Evolutionary conservation across 2,329 filamentous ascomycete species (phyloP), one percentile per base, ranked within the genome.

Genomic region (Neofusicoccum laricinum): DNA sequence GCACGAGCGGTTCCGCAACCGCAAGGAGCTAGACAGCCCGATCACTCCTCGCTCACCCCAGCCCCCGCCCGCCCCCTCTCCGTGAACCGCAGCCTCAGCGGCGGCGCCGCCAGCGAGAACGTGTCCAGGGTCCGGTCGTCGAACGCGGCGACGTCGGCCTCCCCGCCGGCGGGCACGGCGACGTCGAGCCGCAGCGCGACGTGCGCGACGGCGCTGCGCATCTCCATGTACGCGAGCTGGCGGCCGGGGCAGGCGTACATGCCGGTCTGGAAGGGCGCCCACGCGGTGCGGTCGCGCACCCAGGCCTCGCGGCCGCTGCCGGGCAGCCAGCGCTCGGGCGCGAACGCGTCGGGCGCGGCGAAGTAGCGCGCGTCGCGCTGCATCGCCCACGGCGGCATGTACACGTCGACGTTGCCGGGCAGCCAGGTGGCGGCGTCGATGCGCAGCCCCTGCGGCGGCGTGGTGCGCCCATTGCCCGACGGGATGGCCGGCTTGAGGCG

Each of bases 191-290:
- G 65, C 67, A 80, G 90, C 65, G 90, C 71, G 17, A 86, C 79
- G 12, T 88, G 76, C 36, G 87, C 88, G 63, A 90, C 73, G 2
- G 87, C 85, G 7, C 85, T 84, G 57, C 80, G 85, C 83, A 90
- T 85, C 78, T 91, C 88, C 46, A 85, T 81, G 69, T 90, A 89
- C 2, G 88, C 88, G 49, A 90, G 76, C 0, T 84, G 83, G 80
- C 91, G 91, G 0, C 89, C 90, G 64, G 92, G 90, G 71, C 90
- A 92, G 2, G 88, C 88, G 14, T 89, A 79, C 0, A 88, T 86
- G 0, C 90, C 53, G 30, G 21, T 19, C 19, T 58, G 40, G 19
- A 58, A 43, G 12, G 53, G 53, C n/a, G 19, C 45, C 38, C 38
- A 61, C 21, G 57, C 57, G 32, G n/a, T 21, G 25, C 76, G 72